Evolutionary conservation across 805 yeast genomes (phyloP).

Genomic region (Zygosaccharomyces lentus): DNA sequence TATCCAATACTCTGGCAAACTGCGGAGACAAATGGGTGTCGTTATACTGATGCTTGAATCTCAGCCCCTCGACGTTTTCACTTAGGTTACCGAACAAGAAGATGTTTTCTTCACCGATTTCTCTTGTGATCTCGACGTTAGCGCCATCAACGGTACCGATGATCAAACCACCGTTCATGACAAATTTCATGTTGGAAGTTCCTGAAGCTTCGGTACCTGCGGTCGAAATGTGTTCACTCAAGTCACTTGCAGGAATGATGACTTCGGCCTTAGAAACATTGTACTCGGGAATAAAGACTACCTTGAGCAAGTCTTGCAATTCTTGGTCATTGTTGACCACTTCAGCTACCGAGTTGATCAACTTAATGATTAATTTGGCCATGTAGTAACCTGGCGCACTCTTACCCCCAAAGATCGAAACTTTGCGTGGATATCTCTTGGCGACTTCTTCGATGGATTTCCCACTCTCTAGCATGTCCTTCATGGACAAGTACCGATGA

Average conservation of each 20-base stretch:
- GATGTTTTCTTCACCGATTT: conserved; percentile 88
- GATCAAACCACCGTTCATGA: conserved; percentile 87
- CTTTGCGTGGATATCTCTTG: conserved; percentile 63
- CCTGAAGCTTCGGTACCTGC: conserved; percentile 98
- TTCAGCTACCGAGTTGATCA: conserved; percentile 74
- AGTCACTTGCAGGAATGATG: conserved; percentile 83
- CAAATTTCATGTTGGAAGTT: conserved; percentile 94
- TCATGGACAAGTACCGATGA: conserved; percentile 73
- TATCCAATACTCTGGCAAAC: conserved; percentile 57
- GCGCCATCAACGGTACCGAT: conserved; percentile 98
- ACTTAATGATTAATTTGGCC: conserved; percentile 86
- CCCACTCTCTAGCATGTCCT: conserved; percentile 39
- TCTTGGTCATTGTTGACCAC: conserved; percentile 77
- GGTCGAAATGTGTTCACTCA: conserved; percentile 90
- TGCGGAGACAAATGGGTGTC: conserved; percentile 51
- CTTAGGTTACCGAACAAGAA: conserved; percentile 88
- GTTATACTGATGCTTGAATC: conserved; percentile 67
- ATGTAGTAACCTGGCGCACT: conserved; percentile 97
- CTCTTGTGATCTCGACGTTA: conserved; percentile 90
- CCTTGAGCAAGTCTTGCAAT: conserved; percentile 72
- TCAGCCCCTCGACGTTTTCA: conserved; percentile 81
- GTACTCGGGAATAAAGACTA: conserved; percentile 85
- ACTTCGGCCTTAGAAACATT: conserved; percentile 93
- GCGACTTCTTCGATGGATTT: conserved; percentile 59
- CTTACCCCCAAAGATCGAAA: conserved; percentile 85